Evolutionary conservation across 2,329 filamentous ascomycete genomes (phyloP), one percentile per base, ranked within the genome.

Genomic region (Hypoxylon sp.): DNA sequence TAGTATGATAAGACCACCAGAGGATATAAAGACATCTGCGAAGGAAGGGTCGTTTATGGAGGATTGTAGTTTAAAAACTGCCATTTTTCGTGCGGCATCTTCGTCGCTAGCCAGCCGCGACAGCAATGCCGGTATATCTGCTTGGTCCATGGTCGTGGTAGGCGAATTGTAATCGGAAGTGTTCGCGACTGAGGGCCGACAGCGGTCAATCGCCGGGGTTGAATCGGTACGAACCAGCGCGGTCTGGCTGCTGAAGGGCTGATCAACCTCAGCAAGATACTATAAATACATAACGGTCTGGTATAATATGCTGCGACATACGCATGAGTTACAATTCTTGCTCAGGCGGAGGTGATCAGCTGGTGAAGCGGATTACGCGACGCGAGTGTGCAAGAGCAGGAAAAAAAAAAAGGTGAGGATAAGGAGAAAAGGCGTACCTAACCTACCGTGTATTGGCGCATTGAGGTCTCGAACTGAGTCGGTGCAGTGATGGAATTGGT

Each of bases 1-100:
- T 75, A 99, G 83, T 72, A 95, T 90, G 72, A 90, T 86, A 71
- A 98, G 85, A 3, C 96, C 96, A 63, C 94, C 94, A 53, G 94
- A 92, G 56, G 91, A 90, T 68, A 98, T 97, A 82, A 99, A 99
- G 74, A 97, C 90, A 79, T 98, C 96, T 75, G 96, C 96, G 79
- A 98, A 98, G 55, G 94, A 92, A 25, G 95, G 95, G 81, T 99
- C 96, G 78, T 94, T 95, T 80, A 99, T 97, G 69, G 93, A 94
- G 70, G 89, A 91, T 81, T 99, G 96, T 72, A 99, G 89, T 83
- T 98, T 98, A 87, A 99, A 99, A 67, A 97, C 96, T 67, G 96
- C 96, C 93, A 98, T 98, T 81, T 99, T 99, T 77, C 94, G 93
- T 73, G 93, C 91, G 62, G 93, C 94, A 85, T 99, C 96, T 81